Evolutionary conservation across 352 stramenopile genomes (phyloP).

Genomic region (Globisporangium irregulare): DNA sequence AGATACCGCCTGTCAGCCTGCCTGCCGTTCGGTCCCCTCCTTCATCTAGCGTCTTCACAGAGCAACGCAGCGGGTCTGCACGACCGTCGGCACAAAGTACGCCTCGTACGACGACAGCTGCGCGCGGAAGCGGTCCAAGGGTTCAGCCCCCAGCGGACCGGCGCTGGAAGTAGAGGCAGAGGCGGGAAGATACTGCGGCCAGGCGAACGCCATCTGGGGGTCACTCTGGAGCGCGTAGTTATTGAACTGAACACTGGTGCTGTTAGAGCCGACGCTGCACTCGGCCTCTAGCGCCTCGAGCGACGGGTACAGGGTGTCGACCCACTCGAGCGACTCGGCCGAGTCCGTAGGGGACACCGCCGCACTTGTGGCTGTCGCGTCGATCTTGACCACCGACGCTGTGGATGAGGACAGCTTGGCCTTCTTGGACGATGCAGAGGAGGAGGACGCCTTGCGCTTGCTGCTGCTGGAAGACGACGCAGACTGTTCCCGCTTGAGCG

Average conservation of each 20-base stretch:
- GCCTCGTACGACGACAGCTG: conserved; percentile 3
- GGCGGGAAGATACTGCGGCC: conserved; percentile 12
- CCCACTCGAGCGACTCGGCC: conserved; percentile 40
- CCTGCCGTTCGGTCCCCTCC: neutral
- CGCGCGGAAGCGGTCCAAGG: conserved; percentile 5
- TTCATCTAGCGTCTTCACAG: neutral
- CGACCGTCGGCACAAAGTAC: conserved; percentile 16
- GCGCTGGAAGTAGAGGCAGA: neutral
- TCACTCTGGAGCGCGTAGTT: neutral
- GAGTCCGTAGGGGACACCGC: neutral
- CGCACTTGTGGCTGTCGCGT: neutral
- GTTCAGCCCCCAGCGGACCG: neutral
- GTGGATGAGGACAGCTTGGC: conserved; percentile 7
- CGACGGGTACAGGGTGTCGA: conserved; percentile 66
- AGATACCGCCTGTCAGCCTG: too few species aligned
- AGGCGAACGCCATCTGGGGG: conserved; percentile 10
- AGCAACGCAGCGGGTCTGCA: conserved; percentile 16
- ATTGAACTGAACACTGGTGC: neutral
- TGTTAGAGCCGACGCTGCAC: conserved; percentile 10
- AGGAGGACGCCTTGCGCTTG: conserved; percentile 12
- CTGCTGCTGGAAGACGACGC: neutral
- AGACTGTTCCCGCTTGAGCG: conserved; percentile 11
- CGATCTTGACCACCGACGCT: conserved; percentile 4
- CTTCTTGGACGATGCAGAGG: neutral
- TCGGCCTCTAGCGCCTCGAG: conserved; percentile 31